A percentile compares a stretch with the other conserved stretches of the same genome.
phyloP scores from a whole-genome alignment of 2,329 filamentous ascomycete genomes.

The Sclerotinia subarctica region DNA sequence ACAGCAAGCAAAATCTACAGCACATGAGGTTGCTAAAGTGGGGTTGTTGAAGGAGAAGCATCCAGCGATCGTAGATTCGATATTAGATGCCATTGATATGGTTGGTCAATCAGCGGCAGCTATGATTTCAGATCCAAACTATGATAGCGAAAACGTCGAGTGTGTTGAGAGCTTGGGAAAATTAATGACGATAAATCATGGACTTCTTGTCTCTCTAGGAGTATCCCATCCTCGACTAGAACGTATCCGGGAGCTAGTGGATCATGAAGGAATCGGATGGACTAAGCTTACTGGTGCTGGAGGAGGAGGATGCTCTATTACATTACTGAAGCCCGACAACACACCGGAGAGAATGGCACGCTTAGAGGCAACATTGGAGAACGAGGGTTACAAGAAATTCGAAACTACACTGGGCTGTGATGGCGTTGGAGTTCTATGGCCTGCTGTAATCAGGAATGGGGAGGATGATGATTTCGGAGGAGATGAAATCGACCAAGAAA shows the following conservation, averaged over 20 bases:
- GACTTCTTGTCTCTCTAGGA: slow-evolving; percentile 82
- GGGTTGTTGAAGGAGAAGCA: slow-evolving; percentile 66
- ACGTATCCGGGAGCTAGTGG: slow-evolving; percentile 84
- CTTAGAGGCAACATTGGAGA: slow-evolving; percentile 62
- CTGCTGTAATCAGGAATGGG: slow-evolving; percentile 83
- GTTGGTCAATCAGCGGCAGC: slow-evolving; percentile 56
- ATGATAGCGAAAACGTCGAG: slow-evolving; percentile 61
- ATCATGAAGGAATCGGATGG: slow-evolving; percentile 88
- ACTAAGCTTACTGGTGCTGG: slow-evolving; percentile 96
- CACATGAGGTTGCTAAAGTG: slow-evolving; percentile 83
- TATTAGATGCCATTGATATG: slow-evolving; percentile 81
- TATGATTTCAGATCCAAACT: slow-evolving; percentile 58
- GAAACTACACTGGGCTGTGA: slow-evolving; percentile 88
- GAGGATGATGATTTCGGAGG: slow-evolving; percentile 75
- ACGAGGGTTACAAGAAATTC: slow-evolving; percentile 78
- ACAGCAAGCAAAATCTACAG: slow-evolving; percentile 79
- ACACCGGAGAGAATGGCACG: slow-evolving; percentile 54
- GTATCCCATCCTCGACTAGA: slow-evolving; percentile 94
- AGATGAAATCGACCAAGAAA: slow-evolving; percentile 89
- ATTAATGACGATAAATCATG: slow-evolving; percentile 91
- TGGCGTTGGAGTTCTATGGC: slow-evolving; percentile 91
- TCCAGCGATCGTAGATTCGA: slow-evolving; percentile 72
- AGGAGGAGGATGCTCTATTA: slow-evolving; percentile 93
- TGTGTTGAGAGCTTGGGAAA: slow-evolving; percentile 75
- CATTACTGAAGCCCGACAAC: slow-evolving; percentile 70